Evolutionary conservation across 2,329 filamentous ascomycete species (phyloP).

Genomic region (Trichoderma breve): DNA sequence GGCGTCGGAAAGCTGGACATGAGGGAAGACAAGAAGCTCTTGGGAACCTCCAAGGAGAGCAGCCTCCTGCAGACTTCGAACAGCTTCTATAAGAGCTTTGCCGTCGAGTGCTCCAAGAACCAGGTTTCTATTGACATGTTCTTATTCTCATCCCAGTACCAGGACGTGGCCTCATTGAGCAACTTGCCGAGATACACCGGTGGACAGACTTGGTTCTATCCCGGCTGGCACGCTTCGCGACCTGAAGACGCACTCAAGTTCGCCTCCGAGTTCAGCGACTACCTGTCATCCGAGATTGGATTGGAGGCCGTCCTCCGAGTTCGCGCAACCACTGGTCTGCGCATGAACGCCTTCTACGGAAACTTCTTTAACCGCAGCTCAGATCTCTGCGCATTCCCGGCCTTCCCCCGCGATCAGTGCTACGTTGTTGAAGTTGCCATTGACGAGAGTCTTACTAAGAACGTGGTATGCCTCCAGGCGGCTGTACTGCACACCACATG

Average conservation of each 20-base stretch:
- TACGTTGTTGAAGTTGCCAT: conserved; percentile 99
- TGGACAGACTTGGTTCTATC: conserved; percentile 98
- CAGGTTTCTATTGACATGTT: conserved; percentile 99
- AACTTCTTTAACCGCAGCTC: conserved; percentile 99
- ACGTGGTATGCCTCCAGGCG: conserved; percentile 87
- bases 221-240: conserved; percentile 92
- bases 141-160: conserved; percentile 91
- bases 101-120: conserved; percentile 97
- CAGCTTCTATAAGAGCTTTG: conserved; percentile 98
- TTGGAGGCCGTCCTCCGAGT: conserved; percentile 94
- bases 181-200: conserved; percentile 95
- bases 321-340: conserved; percentile 86
- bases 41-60: conserved; percentile 91
- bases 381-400: conserved; percentile 95
- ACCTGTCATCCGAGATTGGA: conserved; percentile 93
- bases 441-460: conserved; percentile 89
- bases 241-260: conserved; percentile 97
- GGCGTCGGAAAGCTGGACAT: conserved; percentile 88
- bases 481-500: conserved; percentile 96
- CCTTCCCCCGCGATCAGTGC: conserved; percentile 94
- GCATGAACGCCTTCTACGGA: conserved; percentile 98
- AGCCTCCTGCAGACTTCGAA: conserved; percentile 85
- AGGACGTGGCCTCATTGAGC: conserved; percentile 94
- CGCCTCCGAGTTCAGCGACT: conserved; percentile 93
- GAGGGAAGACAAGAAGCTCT: conserved; percentile 92